Conservation (phyloP, 768 basidiomycete genomes). For the Amylocystis lapponica region DNA sequence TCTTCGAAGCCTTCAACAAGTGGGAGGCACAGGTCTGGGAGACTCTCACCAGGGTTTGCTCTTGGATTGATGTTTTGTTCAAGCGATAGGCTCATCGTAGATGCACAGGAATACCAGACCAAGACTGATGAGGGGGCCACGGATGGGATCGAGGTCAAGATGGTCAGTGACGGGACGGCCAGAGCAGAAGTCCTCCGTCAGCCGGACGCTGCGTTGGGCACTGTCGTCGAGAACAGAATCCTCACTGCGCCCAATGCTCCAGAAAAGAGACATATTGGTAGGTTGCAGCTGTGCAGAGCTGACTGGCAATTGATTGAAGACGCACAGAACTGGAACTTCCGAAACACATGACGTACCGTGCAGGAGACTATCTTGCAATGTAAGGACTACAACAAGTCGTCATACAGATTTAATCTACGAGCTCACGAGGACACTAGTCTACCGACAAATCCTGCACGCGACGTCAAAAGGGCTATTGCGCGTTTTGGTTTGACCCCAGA, state of each 20-base stretch:
- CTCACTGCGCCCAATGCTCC: conserved; percentile 33
- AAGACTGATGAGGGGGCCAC: conserved; percentile 23
- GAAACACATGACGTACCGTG: conserved; percentile 29
- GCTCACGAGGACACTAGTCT: conserved; percentile 21
- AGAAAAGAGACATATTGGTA: conserved; percentile 38
- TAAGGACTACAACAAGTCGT: conserved; percentile 11
- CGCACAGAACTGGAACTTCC: conserved; percentile 34
- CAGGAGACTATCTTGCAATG: conserved; percentile 46
- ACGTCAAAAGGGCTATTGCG: conserved; percentile 33
- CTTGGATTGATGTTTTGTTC: background rate
- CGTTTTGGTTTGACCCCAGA: conserved; percentile 33
- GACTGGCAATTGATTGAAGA: background rate
- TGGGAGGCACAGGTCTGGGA: conserved; percentile 36
- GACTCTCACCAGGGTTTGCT: conserved; percentile 26
- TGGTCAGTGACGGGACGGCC: conserved; percentile 26
- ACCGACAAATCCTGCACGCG: conserved; percentile 34
- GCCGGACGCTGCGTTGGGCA: conserved; percentile 31
- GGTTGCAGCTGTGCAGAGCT: background rate
- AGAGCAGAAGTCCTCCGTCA: conserved; percentile 33
- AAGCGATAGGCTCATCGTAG: background rate
- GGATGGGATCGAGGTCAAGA: conserved; percentile 24
- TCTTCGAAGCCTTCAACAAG: conserved; percentile 42
- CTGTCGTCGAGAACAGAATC: conserved; percentile 33
- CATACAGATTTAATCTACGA: no score
- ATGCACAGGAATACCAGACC: conserved; percentile 27